Evolutionary conservation across 2,329 filamentous ascomycete species (phyloP).

Genomic region (Penicillium sp.): DNA sequence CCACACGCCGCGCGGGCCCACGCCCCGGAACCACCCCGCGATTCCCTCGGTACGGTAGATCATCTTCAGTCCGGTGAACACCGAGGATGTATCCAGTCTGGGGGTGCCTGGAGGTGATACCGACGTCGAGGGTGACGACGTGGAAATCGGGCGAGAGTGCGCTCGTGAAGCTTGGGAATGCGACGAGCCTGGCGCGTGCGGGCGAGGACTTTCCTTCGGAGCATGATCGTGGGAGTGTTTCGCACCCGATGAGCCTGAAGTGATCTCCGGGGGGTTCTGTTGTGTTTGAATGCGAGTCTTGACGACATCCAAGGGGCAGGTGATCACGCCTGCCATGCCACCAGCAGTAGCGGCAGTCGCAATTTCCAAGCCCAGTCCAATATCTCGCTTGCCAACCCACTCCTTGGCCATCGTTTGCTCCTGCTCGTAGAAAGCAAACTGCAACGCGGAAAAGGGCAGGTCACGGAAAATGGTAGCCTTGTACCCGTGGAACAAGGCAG

Average conservation of each 20-base stretch:
- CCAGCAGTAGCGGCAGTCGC: constrained; percentile 87
- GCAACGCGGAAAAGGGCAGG: constrained; percentile 90
- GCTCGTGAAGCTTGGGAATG: constrained; percentile 36
- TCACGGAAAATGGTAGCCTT: constrained; percentile 94
- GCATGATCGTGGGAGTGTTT: constrained; percentile 35
- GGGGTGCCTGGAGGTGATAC: constrained; percentile 77
- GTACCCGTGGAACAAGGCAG: constrained; percentile 93
- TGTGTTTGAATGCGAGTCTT: constrained; percentile 97
- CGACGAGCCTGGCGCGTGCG: constrained; percentile 26
- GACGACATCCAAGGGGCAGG: constrained; percentile 94
- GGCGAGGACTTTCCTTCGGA: constrained; percentile 35
- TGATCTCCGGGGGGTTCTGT: constrained; percentile 59
- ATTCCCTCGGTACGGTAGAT: constrained; percentile 92
- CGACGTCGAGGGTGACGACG: constrained; percentile 84
- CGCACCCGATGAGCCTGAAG: constrained; percentile 23
- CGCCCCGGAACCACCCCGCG: constrained; percentile 89
- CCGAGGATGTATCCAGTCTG: constrained; percentile 84
- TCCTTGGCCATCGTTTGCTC: constrained; percentile 79
- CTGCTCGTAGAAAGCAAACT: constrained; percentile 98
- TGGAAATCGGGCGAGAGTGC: constrained; percentile 79
- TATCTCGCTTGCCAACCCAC: constrained; percentile 79
- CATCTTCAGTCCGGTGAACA: constrained; percentile 78
- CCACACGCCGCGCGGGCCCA: constrained; percentile 92
- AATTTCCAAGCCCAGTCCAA: constrained; percentile 83
- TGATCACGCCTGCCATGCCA: constrained; percentile 90